Evolutionary conservation across 176 grass and related monocot genomes (phyloP), one percentile per base, ranked within the genome.

Genomic region (Microstegium vimineum): DNA sequence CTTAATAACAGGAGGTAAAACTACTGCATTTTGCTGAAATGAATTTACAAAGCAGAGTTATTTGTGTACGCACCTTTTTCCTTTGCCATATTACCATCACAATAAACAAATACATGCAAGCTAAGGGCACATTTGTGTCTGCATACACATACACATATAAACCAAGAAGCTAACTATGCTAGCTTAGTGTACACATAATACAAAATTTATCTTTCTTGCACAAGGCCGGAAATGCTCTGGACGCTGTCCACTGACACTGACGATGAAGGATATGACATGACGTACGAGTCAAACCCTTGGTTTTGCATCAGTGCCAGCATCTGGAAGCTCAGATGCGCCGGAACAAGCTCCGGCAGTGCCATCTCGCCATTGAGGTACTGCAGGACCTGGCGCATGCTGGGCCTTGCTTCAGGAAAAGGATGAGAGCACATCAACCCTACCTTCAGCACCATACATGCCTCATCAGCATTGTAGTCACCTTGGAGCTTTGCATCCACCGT

Each of bases 381-480:
- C 76, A 84, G 30, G 16, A 85, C 91, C 54, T 90, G 76, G 30
- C 80, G 47, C 75, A 93, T 88, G 7, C 20, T 81, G 2, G 91
- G 91, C 66, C 88, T 87, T 13, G 38, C 64, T 8, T 65, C 57
- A 1, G 69, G 73, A 6, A 71, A 77, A 1, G 91, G 78, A 10
- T 93, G 91, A 23, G 76, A 90, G 69, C 87, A 90, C 1, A 90
- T 4, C 20, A 93, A 20, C 16, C 91, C 91, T n/a, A 93, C 35
- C 60, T 90, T 82, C 1, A 93, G 76, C 6, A 30, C 77, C n/a
- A 83, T 28, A 30, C 51, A 75, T n/a, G 81, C 74, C 59, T 93
- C 87, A 68, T 23, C 52, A 18, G 16, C 9, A 12, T 25, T 40
- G 26, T 87, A 90, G 1, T 82, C 56, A 5, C 61, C 52, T 25